Evolutionary conservation across 495 filamentous ascomycete species (phyloP), one percentile per base, ranked within the genome.

Genomic region (Trichoderma asperelloides): DNA sequence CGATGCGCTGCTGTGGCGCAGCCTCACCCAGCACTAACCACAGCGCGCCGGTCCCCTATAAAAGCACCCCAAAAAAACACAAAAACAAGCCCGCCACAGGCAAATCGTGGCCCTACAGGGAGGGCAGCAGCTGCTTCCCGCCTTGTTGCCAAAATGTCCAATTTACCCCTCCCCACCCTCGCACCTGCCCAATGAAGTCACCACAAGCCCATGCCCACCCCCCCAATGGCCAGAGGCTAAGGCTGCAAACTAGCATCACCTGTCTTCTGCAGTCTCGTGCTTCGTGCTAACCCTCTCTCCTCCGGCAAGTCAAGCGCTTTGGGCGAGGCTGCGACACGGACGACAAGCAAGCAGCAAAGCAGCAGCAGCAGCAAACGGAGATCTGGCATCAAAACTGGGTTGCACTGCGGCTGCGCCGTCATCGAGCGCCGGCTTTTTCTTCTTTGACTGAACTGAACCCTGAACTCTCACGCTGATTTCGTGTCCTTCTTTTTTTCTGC

Each of bases 161-260:
- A 27, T 21, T 25, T 30, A 21, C 27, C 55, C 28, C 23, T 60
- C 23, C 23, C 55, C 23, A 23, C 23, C 25, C 11, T 27, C 23
- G 3, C 55, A 60, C 55, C 55, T 60, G 55, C 55, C 55, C 55
- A 60, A 60, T 60, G 55, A 60, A 60, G 55, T 60, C 55, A 60
- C 55, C 55, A 30, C 55, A 25, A 60, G 55, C 55, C 30, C 55
- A 60, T 60, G n/a, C 11, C 55, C 4, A 25, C 55, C 27, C 28
- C 49, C 49, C 23, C 45, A 40, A 5, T 40, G 3, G 45, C 45
- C 21, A 60, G 28, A 27, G 30, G 27, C 23, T 60, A 30, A 37
- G 33, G 33, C 33, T 37, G 33, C 33, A 37, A 37, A 37, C 5
- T 37, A 37, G 33, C 33, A 37, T 37, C 33, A 37, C 33, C 33